These are phyloP conservation scores for Backusella liffmaniae DNA, from an alignment of 192 early-diverging fungal species.

Conservation along the genomic window DNA sequence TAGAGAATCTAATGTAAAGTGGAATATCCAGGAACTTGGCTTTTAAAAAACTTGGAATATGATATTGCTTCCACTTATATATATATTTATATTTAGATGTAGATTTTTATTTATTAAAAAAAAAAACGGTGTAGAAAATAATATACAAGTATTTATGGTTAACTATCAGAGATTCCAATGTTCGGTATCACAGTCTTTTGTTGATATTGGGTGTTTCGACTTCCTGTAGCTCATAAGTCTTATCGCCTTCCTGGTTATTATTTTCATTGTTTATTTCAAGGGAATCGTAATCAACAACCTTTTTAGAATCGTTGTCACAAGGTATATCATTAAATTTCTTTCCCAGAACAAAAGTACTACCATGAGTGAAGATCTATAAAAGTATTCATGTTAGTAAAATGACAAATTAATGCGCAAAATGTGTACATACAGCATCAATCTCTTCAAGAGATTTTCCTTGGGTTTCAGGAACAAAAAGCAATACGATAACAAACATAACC, in stretches of 20 bases:
- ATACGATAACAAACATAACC: not conserved
- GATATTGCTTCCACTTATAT: not conserved
- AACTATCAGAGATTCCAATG: not conserved
- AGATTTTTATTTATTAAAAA: not conserved
- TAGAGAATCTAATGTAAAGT: not conserved
- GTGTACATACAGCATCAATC: not conserved
- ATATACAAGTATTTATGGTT: not conserved
- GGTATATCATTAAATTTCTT: not conserved
- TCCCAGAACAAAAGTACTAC: not conserved
- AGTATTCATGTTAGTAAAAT: not conserved
- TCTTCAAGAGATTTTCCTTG: slow-evolving; percentile 6
- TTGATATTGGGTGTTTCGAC: not conserved
- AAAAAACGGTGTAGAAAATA: not conserved
- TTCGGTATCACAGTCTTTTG: not conserved
- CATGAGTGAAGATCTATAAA: not conserved
- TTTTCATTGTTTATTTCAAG: not conserved
- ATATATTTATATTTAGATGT: not conserved
- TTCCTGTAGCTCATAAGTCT: not conserved
- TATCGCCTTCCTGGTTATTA: not conserved
- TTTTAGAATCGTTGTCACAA: not conserved
- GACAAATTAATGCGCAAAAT: not conserved
- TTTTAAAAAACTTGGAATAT: not conserved
- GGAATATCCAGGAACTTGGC: not conserved
- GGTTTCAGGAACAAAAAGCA: slow-evolving; percentile 2
- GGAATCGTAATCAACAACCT: not conserved